Evolutionary conservation across 2,329 filamentous ascomycete genomes (phyloP).

Genomic region (Geosmithia putterillii): DNA sequence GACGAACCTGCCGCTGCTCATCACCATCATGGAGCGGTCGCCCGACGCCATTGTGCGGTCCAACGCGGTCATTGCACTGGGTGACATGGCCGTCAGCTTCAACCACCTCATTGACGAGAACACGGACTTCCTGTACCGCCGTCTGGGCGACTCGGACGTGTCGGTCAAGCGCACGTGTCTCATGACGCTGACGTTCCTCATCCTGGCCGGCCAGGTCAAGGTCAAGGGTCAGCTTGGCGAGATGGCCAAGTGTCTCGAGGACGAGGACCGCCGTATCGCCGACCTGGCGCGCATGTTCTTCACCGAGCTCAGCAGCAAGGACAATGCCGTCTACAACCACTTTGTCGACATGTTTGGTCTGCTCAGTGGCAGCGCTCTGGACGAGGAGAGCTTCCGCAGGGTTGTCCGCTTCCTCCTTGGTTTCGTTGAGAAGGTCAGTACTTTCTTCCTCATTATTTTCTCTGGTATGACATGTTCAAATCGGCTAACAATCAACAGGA

Average conservation of each 20-base stretch:
- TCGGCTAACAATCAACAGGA: slow-evolving; percentile 44
- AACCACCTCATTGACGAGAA: slow-evolving; percentile 99
- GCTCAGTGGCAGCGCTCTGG: slow-evolving; percentile 64
- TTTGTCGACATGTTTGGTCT: slow-evolving; percentile 99
- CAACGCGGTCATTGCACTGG: slow-evolving; percentile 92
- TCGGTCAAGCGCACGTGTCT: slow-evolving; percentile 95
- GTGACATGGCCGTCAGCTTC: slow-evolving; percentile 99
- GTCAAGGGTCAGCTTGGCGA: slow-evolving; percentile 97
- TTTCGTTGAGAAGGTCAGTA: slow-evolving; percentile 87
- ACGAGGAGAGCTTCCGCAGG: slow-evolving; percentile 74
- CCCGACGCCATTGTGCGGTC: slow-evolving; percentile 85
- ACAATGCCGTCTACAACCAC: slow-evolving; percentile 98
- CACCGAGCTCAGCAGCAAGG: slow-evolving; percentile 90
- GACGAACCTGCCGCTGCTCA: slow-evolving; percentile 78
- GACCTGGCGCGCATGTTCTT: slow-evolving; percentile 98
- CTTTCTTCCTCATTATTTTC: not conserved
- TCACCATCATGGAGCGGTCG: slow-evolving; percentile 95
- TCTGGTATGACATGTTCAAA: not conserved
- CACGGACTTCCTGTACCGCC: slow-evolving; percentile 91
- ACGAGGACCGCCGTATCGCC: slow-evolving; percentile 86
- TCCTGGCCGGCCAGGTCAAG: slow-evolving; percentile 94
- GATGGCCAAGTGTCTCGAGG: slow-evolving; percentile 98
- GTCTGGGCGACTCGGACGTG: slow-evolving; percentile 76
- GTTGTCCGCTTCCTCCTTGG: slow-evolving; percentile 89
- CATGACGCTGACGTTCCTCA: slow-evolving; percentile 97